Percentiles rank a stretch among this genome's conserved stretches.
phyloP scores from a whole-genome alignment of 306 rosid species.

The Coriaria nepalensis region DNA sequence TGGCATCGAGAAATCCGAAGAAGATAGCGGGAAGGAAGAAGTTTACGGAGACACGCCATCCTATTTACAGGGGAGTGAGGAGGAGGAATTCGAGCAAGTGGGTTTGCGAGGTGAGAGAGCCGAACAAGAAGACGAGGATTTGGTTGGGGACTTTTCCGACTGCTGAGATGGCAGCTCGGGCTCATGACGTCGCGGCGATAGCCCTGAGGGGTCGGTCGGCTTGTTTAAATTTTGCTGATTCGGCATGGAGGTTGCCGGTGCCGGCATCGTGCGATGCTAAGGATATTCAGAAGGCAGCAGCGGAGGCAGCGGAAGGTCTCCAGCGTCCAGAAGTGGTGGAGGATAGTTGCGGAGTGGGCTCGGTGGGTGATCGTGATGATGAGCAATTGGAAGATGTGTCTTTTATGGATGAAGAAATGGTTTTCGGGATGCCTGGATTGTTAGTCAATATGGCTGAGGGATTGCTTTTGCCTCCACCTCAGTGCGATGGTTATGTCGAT shows the following conservation, averaged over 20 bases:
- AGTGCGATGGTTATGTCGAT: conserved; percentile 22
- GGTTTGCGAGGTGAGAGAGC: conserved; percentile 69
- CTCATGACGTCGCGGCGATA: conserved; percentile 61
- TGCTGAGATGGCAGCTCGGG: conserved; percentile 68
- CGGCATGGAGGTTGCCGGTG: conserved; percentile 28
- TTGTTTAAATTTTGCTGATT: conserved; percentile 62
- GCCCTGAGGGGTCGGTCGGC: conserved; percentile 40
- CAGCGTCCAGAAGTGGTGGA: conserved; percentile 20
- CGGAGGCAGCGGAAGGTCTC: conserved; percentile 42
- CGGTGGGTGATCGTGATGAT: neutral
- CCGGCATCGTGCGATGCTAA: conserved; percentile 34
- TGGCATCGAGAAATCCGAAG: conserved; percentile 52
- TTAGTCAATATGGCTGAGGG: conserved; percentile 48
- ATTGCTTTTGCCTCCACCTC: conserved; percentile 42
- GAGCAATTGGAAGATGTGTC: conserved; percentile 6
- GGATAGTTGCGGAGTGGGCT: neutral
- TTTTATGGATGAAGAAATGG: conserved; percentile 28
- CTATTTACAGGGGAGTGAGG: conserved; percentile 54
- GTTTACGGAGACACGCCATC: conserved; percentile 80
- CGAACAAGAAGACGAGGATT: conserved; percentile 45
- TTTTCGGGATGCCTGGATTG: conserved; percentile 33
- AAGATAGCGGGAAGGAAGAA: conserved; percentile 73
- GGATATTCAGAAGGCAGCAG: conserved; percentile 51
- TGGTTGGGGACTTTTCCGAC: conserved; percentile 64
- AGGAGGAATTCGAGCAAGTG: conserved; percentile 53